Conservation (phyloP, 2,329 filamentous ascomycete genomes). For the Capronia americana region DNA sequence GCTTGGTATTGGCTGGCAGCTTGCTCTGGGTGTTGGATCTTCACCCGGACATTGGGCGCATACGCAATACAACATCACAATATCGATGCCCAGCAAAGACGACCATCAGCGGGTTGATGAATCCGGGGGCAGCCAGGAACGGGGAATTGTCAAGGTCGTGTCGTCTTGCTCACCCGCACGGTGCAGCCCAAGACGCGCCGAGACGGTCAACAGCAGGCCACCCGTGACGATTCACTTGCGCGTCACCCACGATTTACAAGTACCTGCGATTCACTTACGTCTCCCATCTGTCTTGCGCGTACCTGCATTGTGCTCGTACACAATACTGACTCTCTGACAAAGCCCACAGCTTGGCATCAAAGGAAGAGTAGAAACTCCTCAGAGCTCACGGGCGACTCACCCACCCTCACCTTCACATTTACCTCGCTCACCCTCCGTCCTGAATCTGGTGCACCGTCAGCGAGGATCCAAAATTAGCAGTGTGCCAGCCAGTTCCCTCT, state of each 20-base stretch:
- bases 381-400: background rate
- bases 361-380: background rate
- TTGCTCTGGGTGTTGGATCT: background rate
- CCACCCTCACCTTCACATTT: background rate
- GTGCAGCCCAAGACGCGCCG: background rate
- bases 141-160: background rate
- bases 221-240: background rate
- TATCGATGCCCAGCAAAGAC: background rate
- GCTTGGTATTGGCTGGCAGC: constrained; percentile 6
- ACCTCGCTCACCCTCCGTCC: constrained; percentile 5
- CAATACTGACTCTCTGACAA: background rate
- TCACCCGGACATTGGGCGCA: background rate
- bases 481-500: background rate
- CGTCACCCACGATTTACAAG: background rate
- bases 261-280: background rate
- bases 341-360: background rate
- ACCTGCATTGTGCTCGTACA: background rate
- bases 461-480: constrained; percentile 8
- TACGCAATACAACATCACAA: background rate
- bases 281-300: background rate
- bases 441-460: constrained; percentile 4
- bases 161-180: background rate
- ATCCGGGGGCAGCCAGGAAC: background rate
- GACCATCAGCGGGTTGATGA: background rate
- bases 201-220: background rate